These are phyloP conservation scores for Fusarium robinianum DNA, from an alignment of 2,329 filamentous ascomycete genomes.

Conservation along the genomic window DNA sequence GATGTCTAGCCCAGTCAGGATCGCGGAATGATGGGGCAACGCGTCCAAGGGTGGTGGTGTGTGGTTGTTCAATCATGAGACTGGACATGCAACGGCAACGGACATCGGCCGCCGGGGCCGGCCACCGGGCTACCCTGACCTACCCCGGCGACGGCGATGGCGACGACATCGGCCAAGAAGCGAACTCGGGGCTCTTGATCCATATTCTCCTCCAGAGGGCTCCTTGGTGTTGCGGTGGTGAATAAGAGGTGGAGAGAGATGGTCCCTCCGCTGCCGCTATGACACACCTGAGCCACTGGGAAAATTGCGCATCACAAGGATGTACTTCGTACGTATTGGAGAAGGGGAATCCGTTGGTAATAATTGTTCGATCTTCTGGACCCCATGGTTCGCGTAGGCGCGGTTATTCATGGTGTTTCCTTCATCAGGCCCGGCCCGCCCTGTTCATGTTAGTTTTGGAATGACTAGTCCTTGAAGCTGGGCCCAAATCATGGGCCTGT, in stretches of 20 bases:
- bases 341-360: conserved; percentile 26
- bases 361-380: conserved; percentile 26
- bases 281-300: conserved; percentile 19
- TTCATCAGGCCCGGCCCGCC: background rate
- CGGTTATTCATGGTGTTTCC: conserved; percentile 23
- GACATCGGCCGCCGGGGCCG: background rate
- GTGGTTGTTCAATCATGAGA: conserved; percentile 3
- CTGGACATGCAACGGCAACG: conserved; percentile 1
- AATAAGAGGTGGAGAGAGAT: conserved; percentile 9
- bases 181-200: no score
- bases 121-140: conserved; percentile 1
- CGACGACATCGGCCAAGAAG: no score
- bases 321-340: no score
- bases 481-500: background rate
- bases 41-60: no score
- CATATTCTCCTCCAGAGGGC: conserved; percentile 5
- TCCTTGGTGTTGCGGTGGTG: conserved; percentile 4
- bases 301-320: conserved; percentile 25
- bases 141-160: conserved; percentile 2
- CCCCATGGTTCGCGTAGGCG: conserved; percentile 20
- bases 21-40: conserved; percentile 3
- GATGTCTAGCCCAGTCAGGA: background rate
- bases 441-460: background rate
- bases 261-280: conserved; percentile 17
- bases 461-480: background rate